phyloP scores from a whole-genome alignment of 73 alveolate genomes.

The Loxodes magnus region DNA sequence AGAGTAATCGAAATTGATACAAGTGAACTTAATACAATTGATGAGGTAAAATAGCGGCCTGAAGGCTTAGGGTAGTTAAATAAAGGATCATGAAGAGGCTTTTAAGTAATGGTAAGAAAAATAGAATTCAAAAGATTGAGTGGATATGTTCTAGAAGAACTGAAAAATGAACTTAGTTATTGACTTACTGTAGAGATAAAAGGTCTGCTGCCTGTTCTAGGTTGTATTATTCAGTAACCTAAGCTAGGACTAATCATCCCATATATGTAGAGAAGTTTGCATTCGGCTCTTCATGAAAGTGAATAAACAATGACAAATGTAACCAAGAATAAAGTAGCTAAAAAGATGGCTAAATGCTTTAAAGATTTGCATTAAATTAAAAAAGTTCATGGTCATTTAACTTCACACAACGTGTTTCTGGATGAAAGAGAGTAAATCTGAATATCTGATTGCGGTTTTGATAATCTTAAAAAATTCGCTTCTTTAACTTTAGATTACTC shows the following conservation, averaged over 20 bases:
- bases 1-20: too few relatives aligned
- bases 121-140: background rate
- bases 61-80: too few relatives aligned
- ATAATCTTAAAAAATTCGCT: constrained; percentile 10
- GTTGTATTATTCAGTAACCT: background rate
- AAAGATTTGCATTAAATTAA: background rate
- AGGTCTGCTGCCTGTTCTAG: constrained; percentile 2
- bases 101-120: constrained; percentile 1
- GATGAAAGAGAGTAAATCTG: background rate
- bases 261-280: background rate
- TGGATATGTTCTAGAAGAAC: constrained; percentile 8
- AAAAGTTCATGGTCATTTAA: constrained; percentile 13
- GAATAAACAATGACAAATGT: background rate
- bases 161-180: background rate
- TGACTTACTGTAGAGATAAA: background rate
- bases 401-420: background rate
- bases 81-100: background rate
- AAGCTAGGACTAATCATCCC: background rate
- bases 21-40: too few relatives aligned
- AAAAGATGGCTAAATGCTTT: background rate
- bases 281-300: background rate
- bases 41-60: too few relatives aligned
- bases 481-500: background rate
- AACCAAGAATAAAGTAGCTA: background rate
- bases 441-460: constrained; percentile 5